Base-by-base conservation (phyloP, 108 stramenopile species). In the Nitzschia putrida region DNA sequence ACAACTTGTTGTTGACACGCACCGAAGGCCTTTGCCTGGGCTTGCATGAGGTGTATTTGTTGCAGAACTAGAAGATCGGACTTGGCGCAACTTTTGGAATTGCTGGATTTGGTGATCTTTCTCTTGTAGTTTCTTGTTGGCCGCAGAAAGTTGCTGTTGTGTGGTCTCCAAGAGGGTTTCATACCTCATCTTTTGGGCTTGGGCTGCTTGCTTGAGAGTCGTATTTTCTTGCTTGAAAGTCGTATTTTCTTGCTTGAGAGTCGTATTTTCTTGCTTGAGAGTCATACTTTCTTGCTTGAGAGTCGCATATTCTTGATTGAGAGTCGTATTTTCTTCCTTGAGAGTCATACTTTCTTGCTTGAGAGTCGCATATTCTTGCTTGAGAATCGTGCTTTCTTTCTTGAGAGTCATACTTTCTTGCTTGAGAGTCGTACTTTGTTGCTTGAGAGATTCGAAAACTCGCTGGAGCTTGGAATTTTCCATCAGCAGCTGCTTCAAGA, bases 401-500 rank as follows among this genome's bases (percentile, higher is more conserved):
- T n/a, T n/a, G n/a, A n/a, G n/a, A n/a, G n/a, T n/a, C n/a, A n/a
- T n/a, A n/a, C n/a, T n/a, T n/a, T n/a, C n/a, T n/a, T n/a, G n/a
- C n/a, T n/a, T n/a, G n/a, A n/a, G n/a, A n/a, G n/a, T n/a, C n/a
- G n/a, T n/a, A n/a, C n/a, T n/a, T n/a, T n/a, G n/a, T n/a, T n/a
- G n/a, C n/a, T n/a, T n/a, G n/a, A n/a, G n/a, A n/a, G n/a, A n/a
- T 55, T 87, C 81, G 53, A 83, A 69, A 8, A 68, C 63, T 50
- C 68, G 71, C 13, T 67, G 57, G 8, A 83, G 55, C 22, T 71
- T 73, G 13, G 77, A n/a, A n/a, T n/a, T 71, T 53, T 91, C 84
- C 53, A 77, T 43, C 22, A 91, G 58, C 8, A 91, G 79, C 61
- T 91, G 90, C 52, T 87, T 88, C 68, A 91, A 47, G 18, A 87